These are phyloP conservation scores for Xylaria palmicola DNA, from an alignment of 495 filamentous ascomycete species.

Conservation along the genomic window DNA sequence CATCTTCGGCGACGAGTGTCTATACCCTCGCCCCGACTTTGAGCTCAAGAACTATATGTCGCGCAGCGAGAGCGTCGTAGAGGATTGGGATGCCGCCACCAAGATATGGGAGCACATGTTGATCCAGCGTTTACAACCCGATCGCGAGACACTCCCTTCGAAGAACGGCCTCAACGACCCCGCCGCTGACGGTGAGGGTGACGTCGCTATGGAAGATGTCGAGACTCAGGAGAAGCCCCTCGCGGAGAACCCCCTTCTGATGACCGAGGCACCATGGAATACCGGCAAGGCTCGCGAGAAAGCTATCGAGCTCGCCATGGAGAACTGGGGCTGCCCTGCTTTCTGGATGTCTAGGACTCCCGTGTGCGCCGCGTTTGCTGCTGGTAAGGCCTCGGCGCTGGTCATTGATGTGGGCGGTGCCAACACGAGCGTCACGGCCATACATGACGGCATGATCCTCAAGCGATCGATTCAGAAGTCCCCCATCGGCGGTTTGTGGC, in stretches of 20 bases:
- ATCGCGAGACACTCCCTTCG: conserved; percentile 62
- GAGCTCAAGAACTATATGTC: conserved; percentile 88
- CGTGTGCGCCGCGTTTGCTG: conserved; percentile 68
- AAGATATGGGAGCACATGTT: conserved; percentile 77
- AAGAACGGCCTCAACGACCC: conserved; percentile 76
- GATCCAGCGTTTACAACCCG: conserved; percentile 73
- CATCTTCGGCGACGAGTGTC: conserved; percentile 83
- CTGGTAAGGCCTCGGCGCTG: conserved; percentile 87
- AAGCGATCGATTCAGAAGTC: conserved; percentile 84
- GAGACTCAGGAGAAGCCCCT: conserved; percentile 76
- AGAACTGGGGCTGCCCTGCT: conserved; percentile 89
- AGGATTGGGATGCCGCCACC: conserved; percentile 93
- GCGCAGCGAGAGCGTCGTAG: conserved; percentile 77
- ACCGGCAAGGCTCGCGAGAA: conserved; percentile 81
- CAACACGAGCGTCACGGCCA: conserved; percentile 83
- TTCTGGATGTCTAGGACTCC: conserved; percentile 76
- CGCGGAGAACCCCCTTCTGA: conserved; percentile 83
- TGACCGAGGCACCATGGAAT: conserved; percentile 96
- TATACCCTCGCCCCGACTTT: conserved; percentile 70
- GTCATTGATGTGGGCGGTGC: conserved; percentile 92
- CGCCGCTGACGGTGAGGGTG: conserved; percentile 55
- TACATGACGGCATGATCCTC: conserved; percentile 92
- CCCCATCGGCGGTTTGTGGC: conserved; percentile 81
- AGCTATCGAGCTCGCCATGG: conserved; percentile 91
- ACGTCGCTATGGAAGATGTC: conserved; percentile 58